These are phyloP conservation scores for Priceomyces fermenticarens DNA, from an alignment of 805 yeast genomes.

Conservation along the genomic window DNA sequence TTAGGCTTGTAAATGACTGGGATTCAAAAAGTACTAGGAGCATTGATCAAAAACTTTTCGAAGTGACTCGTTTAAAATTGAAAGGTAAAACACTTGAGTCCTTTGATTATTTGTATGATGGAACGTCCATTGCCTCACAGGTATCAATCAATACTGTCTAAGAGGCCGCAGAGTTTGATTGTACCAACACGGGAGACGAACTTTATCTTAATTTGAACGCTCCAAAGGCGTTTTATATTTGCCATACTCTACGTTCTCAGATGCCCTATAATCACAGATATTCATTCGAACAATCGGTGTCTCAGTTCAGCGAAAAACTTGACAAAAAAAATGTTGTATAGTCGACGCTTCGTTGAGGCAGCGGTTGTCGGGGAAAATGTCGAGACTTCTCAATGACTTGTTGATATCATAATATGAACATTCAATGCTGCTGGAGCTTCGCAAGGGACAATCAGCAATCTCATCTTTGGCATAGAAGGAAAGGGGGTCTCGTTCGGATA, in stretches of 20 bases:
- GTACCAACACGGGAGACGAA: constrained; percentile 79
- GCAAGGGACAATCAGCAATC: constrained; percentile 87
- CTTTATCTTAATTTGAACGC: constrained; percentile 83
- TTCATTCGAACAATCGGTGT: constrained; percentile 92
- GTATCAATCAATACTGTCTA: constrained; percentile 46
- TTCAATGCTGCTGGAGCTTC: constrained; percentile 85
- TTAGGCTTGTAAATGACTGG: constrained; percentile 35
- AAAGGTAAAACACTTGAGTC: constrained; percentile 44
- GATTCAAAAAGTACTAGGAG: constrained; percentile 33
- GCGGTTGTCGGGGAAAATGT: constrained; percentile 94
- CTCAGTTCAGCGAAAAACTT: constrained; percentile 69
- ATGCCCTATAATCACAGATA: constrained; percentile 73
- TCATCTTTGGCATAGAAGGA: constrained; percentile 73
- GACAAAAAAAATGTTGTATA: constrained; percentile 27
- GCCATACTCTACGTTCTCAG: constrained; percentile 81
- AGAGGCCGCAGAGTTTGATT: constrained; percentile 75
- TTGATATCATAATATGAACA: constrained; percentile 78
- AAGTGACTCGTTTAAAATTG: constrained; percentile 35
- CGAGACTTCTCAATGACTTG: constrained; percentile 85
- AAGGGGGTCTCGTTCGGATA: constrained; percentile 61
- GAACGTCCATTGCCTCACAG: constrained; percentile 59
- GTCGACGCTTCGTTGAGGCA: constrained; percentile 79
- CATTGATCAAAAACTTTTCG: constrained; percentile 30
- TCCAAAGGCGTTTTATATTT: constrained; percentile 72
- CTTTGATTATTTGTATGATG: constrained; percentile 76